Evolutionary conservation across 2,329 filamentous ascomycete genomes (phyloP).

Genomic region (Sporothrix brunneoviolacea): DNA sequence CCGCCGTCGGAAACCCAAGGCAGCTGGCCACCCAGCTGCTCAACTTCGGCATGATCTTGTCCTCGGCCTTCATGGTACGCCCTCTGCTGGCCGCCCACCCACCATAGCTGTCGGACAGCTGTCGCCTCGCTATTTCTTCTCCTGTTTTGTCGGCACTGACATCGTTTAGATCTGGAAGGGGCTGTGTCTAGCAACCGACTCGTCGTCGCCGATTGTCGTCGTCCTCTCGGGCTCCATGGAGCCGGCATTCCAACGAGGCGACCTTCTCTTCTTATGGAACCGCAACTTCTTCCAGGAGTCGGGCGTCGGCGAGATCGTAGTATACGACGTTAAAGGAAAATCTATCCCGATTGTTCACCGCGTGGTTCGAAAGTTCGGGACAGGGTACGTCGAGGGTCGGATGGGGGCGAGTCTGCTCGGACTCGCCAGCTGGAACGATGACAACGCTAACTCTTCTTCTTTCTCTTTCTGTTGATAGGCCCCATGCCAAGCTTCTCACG

Average conservation of each 20-base stretch:
- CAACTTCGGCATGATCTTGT: constrained; percentile 86
- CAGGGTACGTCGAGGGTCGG: constrained; percentile 37
- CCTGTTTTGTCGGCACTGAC: too few species aligned
- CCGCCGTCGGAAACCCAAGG: constrained; percentile 65
- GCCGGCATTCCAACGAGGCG: constrained; percentile 72
- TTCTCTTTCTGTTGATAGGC: constrained; percentile 27
- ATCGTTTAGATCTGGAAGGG: constrained; percentile 71
- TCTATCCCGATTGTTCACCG: constrained; percentile 97
- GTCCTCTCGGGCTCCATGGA: constrained; percentile 83
- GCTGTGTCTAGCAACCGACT: constrained; percentile 70
- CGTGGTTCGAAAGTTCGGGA: constrained; percentile 68
- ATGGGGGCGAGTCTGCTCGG: too few species aligned
- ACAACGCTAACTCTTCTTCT: constrained; percentile 1
- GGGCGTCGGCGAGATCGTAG: constrained; percentile 46
- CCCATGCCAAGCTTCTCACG: constrained; percentile 69
- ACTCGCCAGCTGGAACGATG: too few species aligned
- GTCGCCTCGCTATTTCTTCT: too few species aligned
- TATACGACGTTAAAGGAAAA: constrained; percentile 80
- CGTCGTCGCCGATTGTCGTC: constrained; percentile 71
- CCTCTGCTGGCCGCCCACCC: too few species aligned
- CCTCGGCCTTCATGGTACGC: constrained; percentile 80
- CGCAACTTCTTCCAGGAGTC: constrained; percentile 52
- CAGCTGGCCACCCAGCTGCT: constrained; percentile 75
- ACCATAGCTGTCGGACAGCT: too few species aligned
- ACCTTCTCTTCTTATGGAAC: constrained; percentile 73